A percentile compares a stretch with the other conserved stretches of the same genome.
Evolutionary conservation across 2,329 filamentous ascomycete species (phyloP).

Genomic region (Fusarium sp.): DNA sequence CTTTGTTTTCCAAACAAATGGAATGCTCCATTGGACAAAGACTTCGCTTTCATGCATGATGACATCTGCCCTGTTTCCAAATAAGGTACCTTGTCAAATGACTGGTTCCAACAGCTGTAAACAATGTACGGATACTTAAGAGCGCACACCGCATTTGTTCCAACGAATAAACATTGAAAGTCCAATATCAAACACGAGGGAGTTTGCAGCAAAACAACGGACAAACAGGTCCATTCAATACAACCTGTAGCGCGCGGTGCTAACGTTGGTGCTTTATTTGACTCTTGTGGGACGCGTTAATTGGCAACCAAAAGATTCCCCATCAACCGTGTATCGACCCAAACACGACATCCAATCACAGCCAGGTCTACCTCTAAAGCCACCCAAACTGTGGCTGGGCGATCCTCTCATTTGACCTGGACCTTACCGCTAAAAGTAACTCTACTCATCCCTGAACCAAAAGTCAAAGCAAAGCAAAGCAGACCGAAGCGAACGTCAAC

Average conservation of each 20-base stretch:
- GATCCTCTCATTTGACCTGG: conserved; percentile 23
- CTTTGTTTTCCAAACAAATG: neutral
- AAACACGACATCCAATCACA: conserved; percentile 28
- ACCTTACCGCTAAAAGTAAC: conserved; percentile 34
- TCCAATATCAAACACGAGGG: neutral
- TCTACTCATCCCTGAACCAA: conserved; percentile 47
- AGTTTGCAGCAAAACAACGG: conserved; percentile 16
- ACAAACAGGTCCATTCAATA: conserved; percentile 6
- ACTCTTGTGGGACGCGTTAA: conserved; percentile 38
- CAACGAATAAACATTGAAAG: neutral
- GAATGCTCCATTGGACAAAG: conserved; percentile 23
- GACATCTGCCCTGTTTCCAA: conserved; percentile 14
- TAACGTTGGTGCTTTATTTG: neutral
- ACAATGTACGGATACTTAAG: neutral
- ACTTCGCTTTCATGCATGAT: conserved; percentile 33
- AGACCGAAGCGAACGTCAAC: conserved; percentile 42
- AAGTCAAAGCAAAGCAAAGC: conserved; percentile 36
- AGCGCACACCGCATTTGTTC: neutral
- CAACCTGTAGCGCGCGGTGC: conserved; percentile 2
- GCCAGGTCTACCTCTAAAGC: conserved; percentile 15
- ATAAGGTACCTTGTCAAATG: neutral
- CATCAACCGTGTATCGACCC: conserved; percentile 35
- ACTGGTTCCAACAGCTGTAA: conserved; percentile 1
- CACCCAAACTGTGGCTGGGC: conserved; percentile 41
- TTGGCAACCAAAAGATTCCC: conserved; percentile 23